phyloP scores from a whole-genome alignment of 768 basidiomycete species.

The Rhizopogon salebrosus region DNA sequence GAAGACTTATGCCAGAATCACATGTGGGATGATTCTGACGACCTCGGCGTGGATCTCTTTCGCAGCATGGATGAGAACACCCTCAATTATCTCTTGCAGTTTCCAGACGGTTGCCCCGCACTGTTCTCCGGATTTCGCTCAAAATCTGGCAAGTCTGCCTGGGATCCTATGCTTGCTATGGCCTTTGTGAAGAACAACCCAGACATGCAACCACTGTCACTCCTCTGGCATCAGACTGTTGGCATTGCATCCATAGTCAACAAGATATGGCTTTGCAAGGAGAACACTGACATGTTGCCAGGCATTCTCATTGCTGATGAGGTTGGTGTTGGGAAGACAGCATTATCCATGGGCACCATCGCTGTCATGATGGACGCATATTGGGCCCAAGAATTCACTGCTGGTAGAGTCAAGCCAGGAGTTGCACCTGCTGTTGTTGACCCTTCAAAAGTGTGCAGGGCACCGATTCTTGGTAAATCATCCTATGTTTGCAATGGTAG shows the following conservation, averaged over 20 bases:
- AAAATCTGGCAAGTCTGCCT: background rate
- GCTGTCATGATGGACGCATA: slow-evolving; percentile 3
- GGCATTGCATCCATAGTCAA: slow-evolving; percentile 9
- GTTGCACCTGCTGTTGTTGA: background rate
- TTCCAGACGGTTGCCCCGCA: background rate
- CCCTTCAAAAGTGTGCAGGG: background rate
- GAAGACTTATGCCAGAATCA: background rate
- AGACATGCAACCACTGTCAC: background rate
- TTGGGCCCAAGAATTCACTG: background rate
- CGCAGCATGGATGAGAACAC: background rate
- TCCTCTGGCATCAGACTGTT: slow-evolving; percentile 21
- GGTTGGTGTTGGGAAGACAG: slow-evolving; percentile 15
- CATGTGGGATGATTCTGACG: background rate
- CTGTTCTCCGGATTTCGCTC: background rate
- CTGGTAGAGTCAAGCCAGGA: background rate
- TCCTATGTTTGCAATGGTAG: background rate
- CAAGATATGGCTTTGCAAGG: slow-evolving; percentile 5
- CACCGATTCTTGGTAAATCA: background rate
- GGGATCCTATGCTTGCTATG: background rate
- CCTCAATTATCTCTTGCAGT: background rate
- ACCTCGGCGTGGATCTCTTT: background rate
- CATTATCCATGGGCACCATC: slow-evolving; percentile 1
- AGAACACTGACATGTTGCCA: background rate
- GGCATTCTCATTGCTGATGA: slow-evolving; percentile 19
- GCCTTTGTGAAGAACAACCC: background rate